phyloP scores from a whole-genome alignment of 345 rosid species.

The Eucalyptus tenuipes region DNA sequence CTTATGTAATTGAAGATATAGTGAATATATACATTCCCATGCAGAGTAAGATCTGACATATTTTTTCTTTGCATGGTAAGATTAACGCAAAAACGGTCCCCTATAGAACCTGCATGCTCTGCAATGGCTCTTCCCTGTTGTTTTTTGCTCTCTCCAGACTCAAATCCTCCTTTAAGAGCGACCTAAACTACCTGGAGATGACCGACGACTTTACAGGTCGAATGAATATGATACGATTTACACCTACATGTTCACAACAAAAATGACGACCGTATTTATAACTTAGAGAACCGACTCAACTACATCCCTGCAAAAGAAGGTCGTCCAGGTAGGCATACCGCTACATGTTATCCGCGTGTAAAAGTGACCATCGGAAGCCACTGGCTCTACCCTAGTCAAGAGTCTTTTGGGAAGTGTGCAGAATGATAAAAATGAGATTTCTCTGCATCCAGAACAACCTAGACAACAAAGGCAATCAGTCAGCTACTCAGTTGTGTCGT shows the following conservation, averaged over 20 bases:
- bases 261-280: neutral
- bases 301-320: neutral
- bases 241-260: neutral
- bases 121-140: neutral
- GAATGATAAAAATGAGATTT: conserved; percentile 25
- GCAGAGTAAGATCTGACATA: neutral
- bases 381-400: neutral
- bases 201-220: neutral
- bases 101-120: neutral
- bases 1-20: neutral
- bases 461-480: neutral
- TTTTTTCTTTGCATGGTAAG: neutral
- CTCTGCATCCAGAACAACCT: conserved; percentile 66
- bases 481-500: neutral
- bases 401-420: neutral
- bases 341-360: neutral
- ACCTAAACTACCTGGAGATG: neutral
- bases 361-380: neutral
- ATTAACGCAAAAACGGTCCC: neutral
- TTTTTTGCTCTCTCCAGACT: neutral
- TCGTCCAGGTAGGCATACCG: neutral
- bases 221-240: neutral
- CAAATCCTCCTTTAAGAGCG: neutral
- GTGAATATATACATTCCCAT: neutral
- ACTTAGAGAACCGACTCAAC: neutral